These are phyloP conservation scores for Sclerotiophoma versabilis DNA, from an alignment of 2,329 filamentous ascomycete species.

Conservation along the genomic window DNA sequence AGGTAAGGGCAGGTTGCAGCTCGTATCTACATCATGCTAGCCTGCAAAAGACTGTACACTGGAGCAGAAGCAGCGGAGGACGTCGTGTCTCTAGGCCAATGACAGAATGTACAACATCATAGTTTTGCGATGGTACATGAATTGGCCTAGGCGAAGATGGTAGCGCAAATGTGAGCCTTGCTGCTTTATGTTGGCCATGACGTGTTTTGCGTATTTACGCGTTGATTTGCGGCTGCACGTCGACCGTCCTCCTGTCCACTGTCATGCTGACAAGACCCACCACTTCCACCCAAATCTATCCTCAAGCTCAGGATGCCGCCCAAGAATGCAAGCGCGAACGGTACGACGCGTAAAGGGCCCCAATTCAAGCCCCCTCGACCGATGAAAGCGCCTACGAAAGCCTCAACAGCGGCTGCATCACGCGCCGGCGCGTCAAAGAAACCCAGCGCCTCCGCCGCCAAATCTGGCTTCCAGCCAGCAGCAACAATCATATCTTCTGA, in stretches of 20 bases:
- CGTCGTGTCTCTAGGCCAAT: not conserved
- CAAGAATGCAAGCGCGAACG: conserved; percentile 30
- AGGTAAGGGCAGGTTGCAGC: not conserved
- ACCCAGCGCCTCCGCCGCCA: conserved; percentile 22
- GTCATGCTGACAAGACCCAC: conserved; percentile 6
- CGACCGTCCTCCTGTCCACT: not conserved
- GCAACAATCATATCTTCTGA: conserved; percentile 43
- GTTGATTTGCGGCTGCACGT: not conserved
- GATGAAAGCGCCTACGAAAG: conserved; percentile 34
- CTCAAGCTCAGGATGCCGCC: conserved; percentile 31
- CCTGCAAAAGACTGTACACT: not conserved
- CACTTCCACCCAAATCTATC: not conserved
- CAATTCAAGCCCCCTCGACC: conserved; percentile 49
- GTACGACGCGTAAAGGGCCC: conserved; percentile 39
- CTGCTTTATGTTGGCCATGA: not conserved
- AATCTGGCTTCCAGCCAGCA: conserved; percentile 28
- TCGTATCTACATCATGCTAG: not conserved
- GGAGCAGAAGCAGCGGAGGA: not conserved
- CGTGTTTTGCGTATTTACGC: not conserved
- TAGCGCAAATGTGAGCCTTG: not conserved
- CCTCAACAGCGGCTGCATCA: conserved; percentile 26
- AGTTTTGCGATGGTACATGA: too few relatives aligned
- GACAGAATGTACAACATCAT: too few relatives aligned
- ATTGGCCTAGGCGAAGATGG: too few relatives aligned
- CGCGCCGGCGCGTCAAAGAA: conserved; percentile 33